A percentile compares a stretch with the other conserved stretches of the same genome.
Conservation (phyloP, 1,284 basidiomycete species). For the Exobasidium cylindrosporum region DNA sequence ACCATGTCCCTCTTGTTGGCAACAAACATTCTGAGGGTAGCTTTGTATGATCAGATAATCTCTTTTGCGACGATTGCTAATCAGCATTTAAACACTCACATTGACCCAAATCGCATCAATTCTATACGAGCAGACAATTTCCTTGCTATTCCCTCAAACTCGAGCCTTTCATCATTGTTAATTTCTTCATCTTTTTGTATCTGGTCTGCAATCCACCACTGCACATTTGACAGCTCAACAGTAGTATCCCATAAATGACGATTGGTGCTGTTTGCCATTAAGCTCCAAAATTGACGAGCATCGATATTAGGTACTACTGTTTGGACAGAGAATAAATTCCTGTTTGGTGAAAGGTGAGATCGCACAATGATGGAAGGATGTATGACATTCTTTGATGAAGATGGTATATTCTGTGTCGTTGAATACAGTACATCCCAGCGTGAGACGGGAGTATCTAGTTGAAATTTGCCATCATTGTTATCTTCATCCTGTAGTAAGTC, state of each 20-base stretch:
- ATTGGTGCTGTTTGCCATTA: constrained; percentile 45
- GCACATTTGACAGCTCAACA: constrained; percentile 27
- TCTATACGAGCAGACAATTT: constrained; percentile 30
- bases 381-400: constrained; percentile 12
- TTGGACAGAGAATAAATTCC: constrained; percentile 39
- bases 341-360: constrained; percentile 32
- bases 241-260: constrained; percentile 41
- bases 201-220: constrained; percentile 21
- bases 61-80: no score
- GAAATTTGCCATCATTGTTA: neutral
- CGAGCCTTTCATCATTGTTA: neutral
- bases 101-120: constrained; percentile 36
- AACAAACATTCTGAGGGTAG: constrained; percentile 31
- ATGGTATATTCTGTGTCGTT: constrained; percentile 19
- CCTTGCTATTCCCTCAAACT: constrained; percentile 8
- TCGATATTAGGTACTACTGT: constrained; percentile 33
- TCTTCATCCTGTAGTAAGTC: neutral
- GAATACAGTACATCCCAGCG: constrained; percentile 36
- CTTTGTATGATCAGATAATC: constrained; percentile 2
- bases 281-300: constrained; percentile 41
- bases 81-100: constrained; percentile 20
- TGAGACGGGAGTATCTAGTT: constrained; percentile 22
- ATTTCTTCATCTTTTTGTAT: neutral
- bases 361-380: constrained; percentile 37
- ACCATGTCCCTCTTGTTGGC: constrained; percentile 45